phyloP scores from a whole-genome alignment of 495 filamentous ascomycete genomes.

The Aspergillus funiculosus region DNA sequence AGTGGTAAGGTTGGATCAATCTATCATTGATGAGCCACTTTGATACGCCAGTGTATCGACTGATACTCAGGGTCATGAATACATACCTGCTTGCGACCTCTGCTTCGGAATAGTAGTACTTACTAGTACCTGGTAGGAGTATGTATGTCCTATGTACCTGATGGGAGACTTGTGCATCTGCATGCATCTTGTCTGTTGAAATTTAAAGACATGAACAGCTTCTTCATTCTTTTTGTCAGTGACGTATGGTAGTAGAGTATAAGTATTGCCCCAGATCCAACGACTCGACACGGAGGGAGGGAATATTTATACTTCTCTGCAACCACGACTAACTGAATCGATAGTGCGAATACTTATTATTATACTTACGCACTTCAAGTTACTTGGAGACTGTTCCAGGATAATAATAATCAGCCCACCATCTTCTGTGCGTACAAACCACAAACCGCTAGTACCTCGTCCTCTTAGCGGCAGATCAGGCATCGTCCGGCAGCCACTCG shows the following conservation, averaged over 20 bases:
- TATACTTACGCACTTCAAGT: too few species aligned
- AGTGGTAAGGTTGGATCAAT: neutral
- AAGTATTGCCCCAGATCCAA: too few species aligned
- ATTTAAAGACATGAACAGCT: neutral
- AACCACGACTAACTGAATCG: neutral
- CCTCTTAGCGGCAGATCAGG: conserved; percentile 20
- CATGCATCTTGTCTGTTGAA: conserved; percentile 9
- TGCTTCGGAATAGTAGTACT: too few species aligned
- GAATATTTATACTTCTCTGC: conserved; percentile 4
- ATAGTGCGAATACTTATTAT: too few species aligned
- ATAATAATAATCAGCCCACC: too few species aligned
- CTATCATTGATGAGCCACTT: neutral
- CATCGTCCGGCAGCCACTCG: conserved; percentile 16
- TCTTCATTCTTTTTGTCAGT: neutral
- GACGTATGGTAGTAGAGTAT: too few species aligned
- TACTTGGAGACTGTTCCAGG: too few species aligned
- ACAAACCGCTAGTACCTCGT: neutral
- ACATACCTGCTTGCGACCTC: too few species aligned
- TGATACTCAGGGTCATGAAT: too few species aligned
- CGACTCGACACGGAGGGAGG: conserved; percentile 3
- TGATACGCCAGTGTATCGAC: neutral
- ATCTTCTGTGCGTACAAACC: too few species aligned
- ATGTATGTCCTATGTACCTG: too few species aligned
- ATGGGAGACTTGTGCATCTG: conserved; percentile 3
- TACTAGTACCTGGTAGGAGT: too few species aligned